Evolutionary conservation across 2,329 filamentous ascomycete species (phyloP).

Genomic region (Claviceps quebecensis): DNA sequence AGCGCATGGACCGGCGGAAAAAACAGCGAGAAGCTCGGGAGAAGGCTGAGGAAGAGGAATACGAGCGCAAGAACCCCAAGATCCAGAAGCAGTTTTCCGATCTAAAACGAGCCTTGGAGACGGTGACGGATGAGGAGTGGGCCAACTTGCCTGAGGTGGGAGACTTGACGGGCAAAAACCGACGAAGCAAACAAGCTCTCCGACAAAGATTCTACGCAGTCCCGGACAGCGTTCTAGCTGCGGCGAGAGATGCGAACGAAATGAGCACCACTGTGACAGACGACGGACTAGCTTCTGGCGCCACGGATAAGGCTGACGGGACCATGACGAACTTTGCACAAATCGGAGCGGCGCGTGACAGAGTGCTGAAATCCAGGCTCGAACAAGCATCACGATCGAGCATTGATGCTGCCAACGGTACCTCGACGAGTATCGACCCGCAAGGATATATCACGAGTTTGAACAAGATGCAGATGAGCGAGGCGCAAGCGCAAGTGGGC

Average conservation of each 20-base stretch:
- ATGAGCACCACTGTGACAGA: slow-evolving; percentile 81
- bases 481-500: slow-evolving; percentile 72
- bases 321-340: slow-evolving; percentile 97
- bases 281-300: slow-evolving; percentile 42
- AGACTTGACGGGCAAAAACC: slow-evolving; percentile 88
- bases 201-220: slow-evolving; percentile 88
- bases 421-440: slow-evolving; percentile 80
- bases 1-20: slow-evolving; percentile 89
- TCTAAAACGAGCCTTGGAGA: slow-evolving; percentile 76
- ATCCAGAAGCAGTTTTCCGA: slow-evolving; percentile 97
- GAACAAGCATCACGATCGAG: slow-evolving; percentile 72
- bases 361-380: slow-evolving; percentile 84
- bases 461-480: slow-evolving; percentile 64
- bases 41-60: slow-evolving; percentile 78
- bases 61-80: slow-evolving; percentile 95
- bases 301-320: slow-evolving; percentile 48
- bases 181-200: slow-evolving; percentile 68
- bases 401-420: slow-evolving; percentile 55
- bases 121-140: slow-evolving; percentile 92
- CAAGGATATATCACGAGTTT: slow-evolving; percentile 93
- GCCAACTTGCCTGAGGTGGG: slow-evolving; percentile 89
- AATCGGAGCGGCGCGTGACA: slow-evolving; percentile 90
- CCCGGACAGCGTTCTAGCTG: slow-evolving; percentile 85
- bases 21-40: slow-evolving; percentile 91
- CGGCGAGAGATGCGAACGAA: slow-evolving; percentile 66